Evolutionary conservation across 495 filamentous ascomycete genomes (phyloP), one percentile per base, ranked within the genome.

Genomic region (Penicillium bovifimosum): DNA sequence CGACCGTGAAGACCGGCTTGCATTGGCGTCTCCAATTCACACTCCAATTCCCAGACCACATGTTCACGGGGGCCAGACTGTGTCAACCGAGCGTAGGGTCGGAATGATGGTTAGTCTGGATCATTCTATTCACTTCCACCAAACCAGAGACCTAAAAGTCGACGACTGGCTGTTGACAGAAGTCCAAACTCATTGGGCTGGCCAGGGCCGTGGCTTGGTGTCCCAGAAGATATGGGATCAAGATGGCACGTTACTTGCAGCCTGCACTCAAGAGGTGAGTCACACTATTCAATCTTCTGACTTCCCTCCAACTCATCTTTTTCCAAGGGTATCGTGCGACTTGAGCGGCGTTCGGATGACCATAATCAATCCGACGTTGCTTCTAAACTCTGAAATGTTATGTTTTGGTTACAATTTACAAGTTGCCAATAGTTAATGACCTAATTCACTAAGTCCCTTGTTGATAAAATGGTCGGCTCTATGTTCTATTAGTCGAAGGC

Each of bases 41-140:
- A 54, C 44, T 1, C 7, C n/a, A 8, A 47, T 54, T 46, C 50
- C 13, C 7, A 52, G 50, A 13, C 50, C 51, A 3, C 43, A 54
- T 47, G n/a, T 49, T 3, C 59, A n/a, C 44, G 41, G 39, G 41
- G 27, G n/a, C 10, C 14, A 1, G n/a, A 17, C 10, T 14, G 41
- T 46, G 7, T 9, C 35, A 24, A 20, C 17, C n/a, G 5, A 11
- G 27, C 27, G 6, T 8, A 35, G 46, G 60, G 68, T 93, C 20
- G 86, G 88, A 13, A 95, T 95, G 88, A 90, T 93, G 85, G 87
- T 95, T 33, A 86, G 82, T 50, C 67, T 96, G 31, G 90, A 95
- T 67, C 86, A 89, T 70, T 83, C 80, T 8, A 93, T 96, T 33
- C 93, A 90, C 65, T 96, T 96, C 65, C 90, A 96, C 58, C 76